phyloP scores from a whole-genome alignment of 345 rosid genomes.

The Euphorbia tirucalli region DNA sequence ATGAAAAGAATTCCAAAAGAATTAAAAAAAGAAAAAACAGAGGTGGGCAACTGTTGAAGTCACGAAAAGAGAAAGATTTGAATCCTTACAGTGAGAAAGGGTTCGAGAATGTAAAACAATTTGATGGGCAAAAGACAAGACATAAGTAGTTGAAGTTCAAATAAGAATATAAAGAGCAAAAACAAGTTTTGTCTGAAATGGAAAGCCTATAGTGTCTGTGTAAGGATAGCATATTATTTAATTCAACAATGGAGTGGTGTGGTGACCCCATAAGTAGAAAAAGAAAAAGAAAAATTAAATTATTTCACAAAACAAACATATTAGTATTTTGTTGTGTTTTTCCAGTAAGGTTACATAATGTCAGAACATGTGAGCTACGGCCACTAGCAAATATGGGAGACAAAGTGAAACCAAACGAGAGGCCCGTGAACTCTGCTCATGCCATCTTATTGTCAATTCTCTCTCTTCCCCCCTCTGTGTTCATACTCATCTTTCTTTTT shows the following conservation, averaged over 20 bases:
- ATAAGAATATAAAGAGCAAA: background rate
- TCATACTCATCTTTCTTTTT: background rate
- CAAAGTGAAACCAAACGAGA: slow-evolving; percentile 35
- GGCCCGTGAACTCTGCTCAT: slow-evolving; percentile 42
- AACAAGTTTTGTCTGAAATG: slow-evolving; percentile 19
- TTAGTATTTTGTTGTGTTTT: background rate
- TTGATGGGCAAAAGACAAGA: background rate
- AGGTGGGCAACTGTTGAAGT: background rate
- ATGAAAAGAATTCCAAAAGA: too few relatives aligned
- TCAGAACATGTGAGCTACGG: slow-evolving; percentile 53
- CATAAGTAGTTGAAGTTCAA: background rate
- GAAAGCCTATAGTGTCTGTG: slow-evolving; percentile 13
- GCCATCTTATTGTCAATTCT: background rate
- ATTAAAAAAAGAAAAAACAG: too few relatives aligned
- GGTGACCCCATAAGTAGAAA: slow-evolving; percentile 20
- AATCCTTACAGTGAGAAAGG: background rate
- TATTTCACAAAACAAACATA: too few relatives aligned
- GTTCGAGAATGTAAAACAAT: slow-evolving; percentile 7
- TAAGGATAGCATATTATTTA: background rate
- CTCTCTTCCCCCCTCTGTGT: background rate
- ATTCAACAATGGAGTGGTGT: too few relatives aligned
- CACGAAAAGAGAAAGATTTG: slow-evolving; percentile 2
- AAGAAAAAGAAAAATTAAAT: too few relatives aligned
- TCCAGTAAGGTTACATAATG: slow-evolving; percentile 11
- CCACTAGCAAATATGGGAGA: slow-evolving; percentile 30